Evolutionary conservation across 495 filamentous ascomycete species (phyloP).

Genomic region (Neurospora hispaniola): DNA sequence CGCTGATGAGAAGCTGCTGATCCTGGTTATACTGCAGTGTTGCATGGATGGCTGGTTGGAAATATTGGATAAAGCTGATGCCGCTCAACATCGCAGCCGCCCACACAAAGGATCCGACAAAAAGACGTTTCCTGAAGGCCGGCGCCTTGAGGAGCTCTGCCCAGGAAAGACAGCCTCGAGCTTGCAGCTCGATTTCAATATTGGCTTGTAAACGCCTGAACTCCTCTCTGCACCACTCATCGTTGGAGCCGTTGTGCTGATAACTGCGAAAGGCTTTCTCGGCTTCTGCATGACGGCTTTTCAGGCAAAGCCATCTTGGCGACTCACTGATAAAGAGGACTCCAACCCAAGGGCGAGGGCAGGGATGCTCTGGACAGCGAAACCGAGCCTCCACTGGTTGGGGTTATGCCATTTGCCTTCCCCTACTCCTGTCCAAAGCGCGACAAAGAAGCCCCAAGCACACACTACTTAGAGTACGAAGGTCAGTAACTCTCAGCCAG

Average conservation of each 20-base stretch:
- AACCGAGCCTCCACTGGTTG: slow-evolving; percentile 44
- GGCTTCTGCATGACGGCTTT: slow-evolving; percentile 35
- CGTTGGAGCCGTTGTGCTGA: slow-evolving; percentile 36
- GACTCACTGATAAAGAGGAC: slow-evolving; percentile 45
- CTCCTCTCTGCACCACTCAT: slow-evolving; percentile 35
- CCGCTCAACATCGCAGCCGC: slow-evolving; percentile 44
- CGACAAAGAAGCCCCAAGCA: slow-evolving; percentile 40
- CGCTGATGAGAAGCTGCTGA: slow-evolving; percentile 41
- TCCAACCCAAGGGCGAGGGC: slow-evolving; percentile 37
- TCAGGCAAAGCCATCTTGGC: slow-evolving; percentile 47
- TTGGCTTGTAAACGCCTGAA: slow-evolving; percentile 35
- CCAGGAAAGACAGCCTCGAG: slow-evolving; percentile 31
- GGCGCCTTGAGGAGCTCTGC: slow-evolving; percentile 33
- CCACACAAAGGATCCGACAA: slow-evolving; percentile 43
- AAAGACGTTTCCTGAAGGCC: slow-evolving; percentile 36
- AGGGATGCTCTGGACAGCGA: slow-evolving; percentile 43
- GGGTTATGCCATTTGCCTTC: slow-evolving; percentile 24
- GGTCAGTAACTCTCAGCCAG: background rate
- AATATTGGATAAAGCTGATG: slow-evolving; percentile 44
- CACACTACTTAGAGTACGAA: slow-evolving; percentile 32
- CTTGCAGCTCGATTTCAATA: slow-evolving; percentile 29
- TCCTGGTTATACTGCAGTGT: slow-evolving; percentile 35
- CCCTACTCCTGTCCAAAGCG: slow-evolving; percentile 34
- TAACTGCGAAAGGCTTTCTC: slow-evolving; percentile 31
- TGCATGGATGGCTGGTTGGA: slow-evolving; percentile 39